These are phyloP conservation scores for Podaxis pistillaris DNA, from an alignment of 768 basidiomycete genomes.

Conservation along the genomic window DNA sequence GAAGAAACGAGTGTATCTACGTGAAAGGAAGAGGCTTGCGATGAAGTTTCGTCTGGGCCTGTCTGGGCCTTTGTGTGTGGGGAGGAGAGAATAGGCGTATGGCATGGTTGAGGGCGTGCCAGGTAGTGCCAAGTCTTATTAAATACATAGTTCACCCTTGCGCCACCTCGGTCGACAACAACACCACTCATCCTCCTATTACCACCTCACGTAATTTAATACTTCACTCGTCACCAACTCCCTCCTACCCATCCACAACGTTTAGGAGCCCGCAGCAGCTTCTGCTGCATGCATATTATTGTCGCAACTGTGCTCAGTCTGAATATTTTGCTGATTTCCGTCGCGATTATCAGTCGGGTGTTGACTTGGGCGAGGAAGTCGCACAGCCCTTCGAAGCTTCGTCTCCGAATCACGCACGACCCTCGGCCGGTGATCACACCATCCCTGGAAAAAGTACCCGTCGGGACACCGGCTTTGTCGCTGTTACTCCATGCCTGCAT, in stretches of 20 bases:
- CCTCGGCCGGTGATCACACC: not conserved
- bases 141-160: not conserved
- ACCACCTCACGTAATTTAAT: not conserved
- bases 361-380: not conserved
- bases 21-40: not conserved
- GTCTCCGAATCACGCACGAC: not conserved
- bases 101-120: not conserved
- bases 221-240: not conserved
- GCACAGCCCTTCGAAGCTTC: not conserved
- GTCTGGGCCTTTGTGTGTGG: not conserved
- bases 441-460: not conserved
- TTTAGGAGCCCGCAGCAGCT: no score
- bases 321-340: not conserved
- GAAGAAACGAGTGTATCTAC: conserved; percentile 2
- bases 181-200: not conserved
- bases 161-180: not conserved
- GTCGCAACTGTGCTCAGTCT: not conserved
- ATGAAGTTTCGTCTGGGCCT: not conserved
- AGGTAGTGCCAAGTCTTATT: not conserved
- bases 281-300: no score
- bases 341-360: not conserved
- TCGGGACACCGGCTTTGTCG: not conserved
- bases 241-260: no score
- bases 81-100: conserved; percentile 6
- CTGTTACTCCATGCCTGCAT: not conserved